phyloP scores from a whole-genome alignment of 495 filamentous ascomycete species.

The Penicillium robsamsonii region DNA sequence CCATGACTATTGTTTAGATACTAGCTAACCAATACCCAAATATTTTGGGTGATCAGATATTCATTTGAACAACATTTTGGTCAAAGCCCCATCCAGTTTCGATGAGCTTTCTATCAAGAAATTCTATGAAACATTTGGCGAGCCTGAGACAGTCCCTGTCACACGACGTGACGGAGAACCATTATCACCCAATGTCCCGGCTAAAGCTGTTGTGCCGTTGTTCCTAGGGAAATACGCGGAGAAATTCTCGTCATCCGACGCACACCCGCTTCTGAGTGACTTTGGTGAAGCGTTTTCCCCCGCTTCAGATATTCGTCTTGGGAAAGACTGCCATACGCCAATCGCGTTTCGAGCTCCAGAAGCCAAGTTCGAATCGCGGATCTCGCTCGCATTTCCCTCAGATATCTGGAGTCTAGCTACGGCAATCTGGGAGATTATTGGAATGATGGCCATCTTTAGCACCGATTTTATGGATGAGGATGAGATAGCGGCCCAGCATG shows the following conservation, averaged over 20 bases:
- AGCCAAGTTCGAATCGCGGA: conserved; percentile 28
- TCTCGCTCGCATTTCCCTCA: conserved; percentile 27
- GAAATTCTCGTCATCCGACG: conserved; percentile 26
- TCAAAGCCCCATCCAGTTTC: conserved; percentile 36
- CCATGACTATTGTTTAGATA: background rate
- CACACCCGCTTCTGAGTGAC: conserved; percentile 29
- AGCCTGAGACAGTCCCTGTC: conserved; percentile 18
- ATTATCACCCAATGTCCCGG: conserved; percentile 22
- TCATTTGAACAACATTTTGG: conserved; percentile 37
- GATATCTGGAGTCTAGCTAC: conserved; percentile 41
- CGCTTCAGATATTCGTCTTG: conserved; percentile 19
- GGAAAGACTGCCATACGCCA: conserved; percentile 35
- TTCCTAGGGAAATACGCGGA: conserved; percentile 33
- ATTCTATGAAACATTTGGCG: conserved; percentile 18
- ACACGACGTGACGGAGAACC: conserved; percentile 19
- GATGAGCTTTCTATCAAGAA: conserved; percentile 16
- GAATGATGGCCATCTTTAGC: conserved; percentile 36
- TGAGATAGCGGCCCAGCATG: conserved; percentile 27
- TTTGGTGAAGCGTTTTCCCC: conserved; percentile 38
- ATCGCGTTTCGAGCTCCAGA: conserved; percentile 32
- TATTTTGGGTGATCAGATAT: conserved; percentile 27
- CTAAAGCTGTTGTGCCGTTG: conserved; percentile 29
- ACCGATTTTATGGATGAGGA: conserved; percentile 25
- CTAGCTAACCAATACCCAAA: conserved; percentile 2
- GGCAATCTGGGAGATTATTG: conserved; percentile 38